Conservation (phyloP, 345 rosid genomes). For the Pseudoturritis turrita region DNA sequence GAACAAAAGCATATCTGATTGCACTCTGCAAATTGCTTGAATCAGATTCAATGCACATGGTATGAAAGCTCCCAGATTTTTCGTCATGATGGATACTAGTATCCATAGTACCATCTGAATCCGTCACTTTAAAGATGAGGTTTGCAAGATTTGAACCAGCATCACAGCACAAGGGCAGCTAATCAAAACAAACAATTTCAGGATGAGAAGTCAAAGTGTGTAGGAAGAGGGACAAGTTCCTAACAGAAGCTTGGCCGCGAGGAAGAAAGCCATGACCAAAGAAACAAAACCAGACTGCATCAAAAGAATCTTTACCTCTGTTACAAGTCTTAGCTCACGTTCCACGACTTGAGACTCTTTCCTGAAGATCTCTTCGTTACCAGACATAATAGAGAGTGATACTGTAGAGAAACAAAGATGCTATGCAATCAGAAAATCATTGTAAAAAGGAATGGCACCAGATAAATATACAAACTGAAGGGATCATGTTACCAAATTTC, state of each 20-base stretch:
- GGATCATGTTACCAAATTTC: conserved; percentile 36
- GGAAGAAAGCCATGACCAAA: not conserved
- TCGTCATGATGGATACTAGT: conserved; percentile 46
- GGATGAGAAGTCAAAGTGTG: not conserved
- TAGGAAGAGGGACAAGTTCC: not conserved
- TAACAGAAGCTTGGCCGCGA: not conserved
- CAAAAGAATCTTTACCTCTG: conserved; percentile 34
- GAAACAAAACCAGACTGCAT: not conserved
- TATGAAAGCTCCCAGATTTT: conserved; percentile 36
- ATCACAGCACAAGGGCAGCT: conserved; percentile 41
- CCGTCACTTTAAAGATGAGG: conserved; percentile 41
- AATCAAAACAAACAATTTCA: conserved; percentile 1
- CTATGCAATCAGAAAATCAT: not conserved
- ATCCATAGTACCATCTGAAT: conserved; percentile 45
- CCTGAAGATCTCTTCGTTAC: conserved; percentile 31
- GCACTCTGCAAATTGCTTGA: conserved; percentile 9
- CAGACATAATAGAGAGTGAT: conserved; percentile 36
- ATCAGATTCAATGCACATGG: conserved; percentile 37
- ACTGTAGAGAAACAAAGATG: conserved; percentile 33
- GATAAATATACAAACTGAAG: not conserved
- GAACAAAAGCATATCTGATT: conserved; percentile 41
- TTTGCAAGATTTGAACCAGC: conserved; percentile 48
- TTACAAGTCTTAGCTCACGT: conserved; percentile 45
- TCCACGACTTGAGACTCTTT: conserved; percentile 38
- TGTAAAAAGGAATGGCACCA: not conserved